These are phyloP conservation scores for Penicillium polonicum DNA, from an alignment of 2,329 filamentous ascomycete species.

Conservation along the genomic window DNA sequence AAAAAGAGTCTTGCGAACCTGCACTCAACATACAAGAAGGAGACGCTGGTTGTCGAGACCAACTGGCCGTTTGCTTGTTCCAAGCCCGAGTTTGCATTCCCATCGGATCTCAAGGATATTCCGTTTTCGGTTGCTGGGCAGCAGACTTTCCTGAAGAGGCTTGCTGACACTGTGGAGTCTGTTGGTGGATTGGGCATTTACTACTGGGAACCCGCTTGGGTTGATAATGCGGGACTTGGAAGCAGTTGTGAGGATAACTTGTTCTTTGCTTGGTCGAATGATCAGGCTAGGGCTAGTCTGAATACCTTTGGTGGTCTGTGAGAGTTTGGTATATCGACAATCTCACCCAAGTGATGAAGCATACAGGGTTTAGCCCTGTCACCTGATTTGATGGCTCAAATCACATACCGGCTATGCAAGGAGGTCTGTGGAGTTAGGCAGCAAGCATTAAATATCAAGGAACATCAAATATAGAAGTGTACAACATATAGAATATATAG, in stretches of 20 bases:
- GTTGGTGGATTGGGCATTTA: constrained; percentile 62
- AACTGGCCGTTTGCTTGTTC: constrained; percentile 68
- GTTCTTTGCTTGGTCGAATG: constrained; percentile 55
- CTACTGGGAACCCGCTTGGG: constrained; percentile 74
- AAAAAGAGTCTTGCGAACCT: constrained; percentile 58
- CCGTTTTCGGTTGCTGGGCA: constrained; percentile 65
- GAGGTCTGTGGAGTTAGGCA: background rate
- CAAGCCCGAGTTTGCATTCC: constrained; percentile 58
- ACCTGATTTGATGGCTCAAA: background rate
- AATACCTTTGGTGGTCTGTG: constrained; percentile 56
- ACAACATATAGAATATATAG: background rate
- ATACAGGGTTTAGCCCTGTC: background rate
- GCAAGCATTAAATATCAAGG: background rate
- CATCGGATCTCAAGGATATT: constrained; percentile 58
- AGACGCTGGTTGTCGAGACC: constrained; percentile 67
- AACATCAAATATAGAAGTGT: background rate
- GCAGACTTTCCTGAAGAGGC: constrained; percentile 58
- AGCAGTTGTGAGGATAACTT: constrained; percentile 65
- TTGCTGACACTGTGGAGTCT: constrained; percentile 57
- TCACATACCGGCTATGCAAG: background rate
- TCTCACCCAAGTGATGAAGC: background rate
- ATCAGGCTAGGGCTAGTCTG: constrained; percentile 58
- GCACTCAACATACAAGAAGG: constrained; percentile 62
- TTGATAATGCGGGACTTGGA: constrained; percentile 63
- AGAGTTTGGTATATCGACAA: background rate